Evolutionary conservation across 2,329 filamentous ascomycete genomes (phyloP), one percentile per base, ranked within the genome.

Genomic region (Colletotrichum aenigma): DNA sequence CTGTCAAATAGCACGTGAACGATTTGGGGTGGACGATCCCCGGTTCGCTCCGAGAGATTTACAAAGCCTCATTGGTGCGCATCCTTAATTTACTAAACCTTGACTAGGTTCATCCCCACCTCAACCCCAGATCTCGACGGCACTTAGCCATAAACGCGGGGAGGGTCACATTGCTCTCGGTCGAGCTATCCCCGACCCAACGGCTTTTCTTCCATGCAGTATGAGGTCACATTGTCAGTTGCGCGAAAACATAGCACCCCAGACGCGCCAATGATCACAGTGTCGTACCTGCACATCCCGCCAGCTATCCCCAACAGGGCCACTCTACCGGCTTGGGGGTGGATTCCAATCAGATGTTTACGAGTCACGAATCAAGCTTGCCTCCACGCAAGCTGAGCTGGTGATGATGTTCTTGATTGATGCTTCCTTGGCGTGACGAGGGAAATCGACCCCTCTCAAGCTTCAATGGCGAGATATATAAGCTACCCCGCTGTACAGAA

Each of bases 51-150:
- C 74, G 56, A 69, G 24, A 12, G 15, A 3, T 18, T 5, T 4
- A 18, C 21, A 12, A 21, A 16, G 48, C 13, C 34, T 52, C 48
- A 76, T 76, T 76, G 74, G 73, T 48, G 74, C 74, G 74, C 74
- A 70, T 76, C 74, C 32, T 18, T 26, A 15, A 24, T 5, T 52
- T 4, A 8, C 21, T 34, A 5, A 52, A 16, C n/a, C 58, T 60
- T 36, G 64, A 26, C 70, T 16, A 43, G 64, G 64, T 28, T 13
- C 28, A 76, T 52, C 74, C 70, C 74, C 64, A 69, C 70, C 32
- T 58, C 13, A 48, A 69, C 74, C 74, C 74, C 74, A 26, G 74
- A 76, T 76, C 74, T 76, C 64, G 36, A 75, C 73, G 73, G 73
- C 62, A 67, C 38, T 64, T 34, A 36, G 34, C 34, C 48, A 32